phyloP scores from a whole-genome alignment of 345 rosid species.

The Tarenaya hassleriana region DNA sequence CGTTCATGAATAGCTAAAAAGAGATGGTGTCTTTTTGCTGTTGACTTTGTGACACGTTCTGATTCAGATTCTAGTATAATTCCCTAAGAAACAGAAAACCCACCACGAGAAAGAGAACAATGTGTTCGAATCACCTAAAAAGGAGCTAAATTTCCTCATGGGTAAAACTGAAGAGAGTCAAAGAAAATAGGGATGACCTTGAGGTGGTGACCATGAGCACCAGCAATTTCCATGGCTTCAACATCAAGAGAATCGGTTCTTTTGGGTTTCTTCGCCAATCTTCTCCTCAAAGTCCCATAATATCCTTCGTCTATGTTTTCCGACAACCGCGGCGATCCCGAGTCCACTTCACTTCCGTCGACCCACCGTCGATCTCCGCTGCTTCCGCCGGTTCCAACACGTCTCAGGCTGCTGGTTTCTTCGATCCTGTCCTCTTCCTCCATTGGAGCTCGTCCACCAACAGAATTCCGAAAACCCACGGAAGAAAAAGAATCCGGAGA shows the following conservation, averaged over 20 bases:
- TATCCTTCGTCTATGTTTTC: conserved; percentile 35
- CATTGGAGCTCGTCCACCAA: conserved; percentile 21
- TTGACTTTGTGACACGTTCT: background rate
- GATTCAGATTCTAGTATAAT: too few relatives aligned
- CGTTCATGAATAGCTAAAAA: background rate
- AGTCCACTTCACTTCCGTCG: conserved; percentile 79
- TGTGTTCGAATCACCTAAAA: background rate
- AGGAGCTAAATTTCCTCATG: conserved; percentile 15
- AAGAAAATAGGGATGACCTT: conserved; percentile 42
- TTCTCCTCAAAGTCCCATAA: conserved; percentile 61
- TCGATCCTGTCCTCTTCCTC: conserved; percentile 70
- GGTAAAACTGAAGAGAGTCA: background rate
- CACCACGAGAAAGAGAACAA: background rate
- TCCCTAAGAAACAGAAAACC: too few relatives aligned
- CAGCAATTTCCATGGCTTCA: conserved; percentile 90
- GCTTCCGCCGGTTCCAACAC: conserved; percentile 32
- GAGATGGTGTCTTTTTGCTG: background rate
- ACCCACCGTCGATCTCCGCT: conserved; percentile 87
- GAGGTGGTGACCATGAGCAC: conserved; percentile 41
- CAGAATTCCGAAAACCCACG: too few relatives aligned
- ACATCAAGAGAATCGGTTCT: conserved; percentile 86
- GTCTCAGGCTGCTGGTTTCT: conserved; percentile 47
- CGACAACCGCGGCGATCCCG: conserved; percentile 45
- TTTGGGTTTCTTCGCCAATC: conserved; percentile 63
- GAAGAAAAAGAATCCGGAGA: too few relatives aligned